Base-by-base conservation (phyloP, 2,329 filamentous ascomycete species). In the Hortaea sp. region DNA sequence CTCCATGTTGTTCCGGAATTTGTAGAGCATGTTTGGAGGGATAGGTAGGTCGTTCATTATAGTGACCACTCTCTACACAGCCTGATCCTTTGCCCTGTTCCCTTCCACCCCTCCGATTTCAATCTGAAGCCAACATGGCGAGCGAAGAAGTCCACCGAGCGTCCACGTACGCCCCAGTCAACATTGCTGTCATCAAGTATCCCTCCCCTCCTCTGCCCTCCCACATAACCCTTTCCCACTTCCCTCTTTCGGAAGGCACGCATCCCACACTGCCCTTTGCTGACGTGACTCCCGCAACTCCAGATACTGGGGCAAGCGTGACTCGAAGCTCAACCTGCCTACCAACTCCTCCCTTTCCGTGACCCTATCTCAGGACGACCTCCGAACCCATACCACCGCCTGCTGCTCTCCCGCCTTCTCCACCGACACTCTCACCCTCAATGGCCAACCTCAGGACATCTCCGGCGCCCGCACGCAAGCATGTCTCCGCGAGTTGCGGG, bases 261-360 rank as follows among this genome's bases (percentile, higher is more conserved):
- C 20, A 20, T 20, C 2, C 2, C 20, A 2, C 4, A 20, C 20
- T 20, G 20, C 20, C 20, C 20, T 2, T 41, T 27, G 31, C 20
- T 11, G 4, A n/a, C 5, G 4, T 4, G 20, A 20, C 20, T 20
- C 4, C 20, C 20, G 20, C 20, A 20, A 20, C 20, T 20, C 20
- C 57, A 80, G 77, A 65, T 85, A 98, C 78, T 98, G 94, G 92
- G 92, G 94, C 59, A 98, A 98, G 73, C 86, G 92, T 52, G 89
- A 97, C 69, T 70, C 86, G 44, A 87, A 85, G 65, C 80, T 97
- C 60, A 57, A 57, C 46, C 46, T 54, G 38, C 92, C 92, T 32
- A 97, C 92, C 64, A 98, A 98, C 75, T 94, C 88, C 54, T 98
- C 92, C 55, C 82, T 98, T 63, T 95, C 88, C 53, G 90, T 98